Conservation (phyloP, 805 yeast genomes). For the Blastobotrys americana region DNA sequence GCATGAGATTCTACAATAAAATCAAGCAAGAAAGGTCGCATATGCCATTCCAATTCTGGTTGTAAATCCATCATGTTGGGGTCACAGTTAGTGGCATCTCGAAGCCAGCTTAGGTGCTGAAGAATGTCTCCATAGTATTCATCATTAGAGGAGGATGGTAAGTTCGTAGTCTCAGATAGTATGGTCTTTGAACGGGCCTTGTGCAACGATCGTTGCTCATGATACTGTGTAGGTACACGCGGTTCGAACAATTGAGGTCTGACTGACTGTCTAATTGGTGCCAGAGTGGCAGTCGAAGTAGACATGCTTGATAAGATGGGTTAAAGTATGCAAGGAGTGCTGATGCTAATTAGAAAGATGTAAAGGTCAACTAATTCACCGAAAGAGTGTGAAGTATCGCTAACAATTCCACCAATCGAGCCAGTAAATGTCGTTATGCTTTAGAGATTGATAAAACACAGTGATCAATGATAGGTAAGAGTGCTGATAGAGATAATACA, state of each 20-base stretch:
- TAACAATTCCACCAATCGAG: background rate
- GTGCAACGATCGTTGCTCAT: too few relatives aligned
- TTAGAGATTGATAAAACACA: too few relatives aligned
- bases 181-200: background rate
- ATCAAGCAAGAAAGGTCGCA: constrained; percentile 70
- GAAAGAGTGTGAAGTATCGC: background rate
- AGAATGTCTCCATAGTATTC: constrained; percentile 34
- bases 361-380: background rate
- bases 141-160: constrained; percentile 9
- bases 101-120: constrained; percentile 30
- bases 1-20: constrained; percentile 62
- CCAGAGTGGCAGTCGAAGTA: background rate
- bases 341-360: background rate
- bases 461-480: too few relatives aligned
- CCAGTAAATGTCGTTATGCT: too few relatives aligned
- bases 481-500: too few relatives aligned
- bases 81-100: constrained; percentile 40
- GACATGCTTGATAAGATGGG: background rate
- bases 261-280: background rate
- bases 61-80: constrained; percentile 69
- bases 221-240: background rate
- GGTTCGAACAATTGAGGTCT: background rate
- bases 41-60: constrained; percentile 71
- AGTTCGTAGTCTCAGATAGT: background rate
- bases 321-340: background rate